Percentiles rank a stretch among this genome's conserved stretches.
Conservation (phyloP, 495 filamentous ascomycete genomes). For the Coniosporium apollinis region DNA sequence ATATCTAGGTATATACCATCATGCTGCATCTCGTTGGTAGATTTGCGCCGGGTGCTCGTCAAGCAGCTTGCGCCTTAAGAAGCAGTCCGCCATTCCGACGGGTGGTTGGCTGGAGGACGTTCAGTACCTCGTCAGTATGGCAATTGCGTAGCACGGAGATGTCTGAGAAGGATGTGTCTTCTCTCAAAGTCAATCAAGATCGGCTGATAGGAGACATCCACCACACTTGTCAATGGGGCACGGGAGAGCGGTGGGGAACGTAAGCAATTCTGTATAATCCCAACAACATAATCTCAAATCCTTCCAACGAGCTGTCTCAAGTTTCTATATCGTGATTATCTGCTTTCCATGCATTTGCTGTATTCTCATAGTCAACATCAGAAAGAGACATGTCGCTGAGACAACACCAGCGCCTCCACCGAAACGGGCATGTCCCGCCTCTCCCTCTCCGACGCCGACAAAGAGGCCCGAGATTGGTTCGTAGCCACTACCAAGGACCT, state of each 20-base stretch:
- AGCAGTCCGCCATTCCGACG: no score
- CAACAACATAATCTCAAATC: conserved; percentile 2
- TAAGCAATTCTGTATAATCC: conserved; percentile 22
- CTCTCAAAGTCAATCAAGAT: conserved; percentile 38
- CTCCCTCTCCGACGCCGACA: conserved; percentile 53
- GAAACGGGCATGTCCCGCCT: conserved; percentile 53
- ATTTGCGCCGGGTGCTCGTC: no score
- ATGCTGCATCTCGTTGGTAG: no score
- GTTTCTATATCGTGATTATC: no score
- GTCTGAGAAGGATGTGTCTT: conserved; percentile 17
- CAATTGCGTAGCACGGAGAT: no score
- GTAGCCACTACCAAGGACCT: conserved; percentile 43
- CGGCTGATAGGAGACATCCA: conserved; percentile 47
- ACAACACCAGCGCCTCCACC: conserved; percentile 29
- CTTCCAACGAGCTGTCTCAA: conserved; percentile 3
- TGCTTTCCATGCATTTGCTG: conserved; percentile 3
- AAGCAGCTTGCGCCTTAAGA: no score
- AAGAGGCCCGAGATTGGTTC: conserved; percentile 60
- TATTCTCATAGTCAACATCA: neutral
- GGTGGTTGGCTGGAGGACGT: no score
- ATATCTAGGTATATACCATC: no score
- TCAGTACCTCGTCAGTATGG: no score
- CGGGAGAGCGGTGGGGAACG: conserved; percentile 46
- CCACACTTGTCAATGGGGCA: conserved; percentile 50
- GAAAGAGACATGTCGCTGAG: neutral